Percentiles rank a stretch among this genome's conserved stretches.
phyloP scores from a whole-genome alignment of 805 yeast species.

The Grigorovia transvaalensis region DNA sequence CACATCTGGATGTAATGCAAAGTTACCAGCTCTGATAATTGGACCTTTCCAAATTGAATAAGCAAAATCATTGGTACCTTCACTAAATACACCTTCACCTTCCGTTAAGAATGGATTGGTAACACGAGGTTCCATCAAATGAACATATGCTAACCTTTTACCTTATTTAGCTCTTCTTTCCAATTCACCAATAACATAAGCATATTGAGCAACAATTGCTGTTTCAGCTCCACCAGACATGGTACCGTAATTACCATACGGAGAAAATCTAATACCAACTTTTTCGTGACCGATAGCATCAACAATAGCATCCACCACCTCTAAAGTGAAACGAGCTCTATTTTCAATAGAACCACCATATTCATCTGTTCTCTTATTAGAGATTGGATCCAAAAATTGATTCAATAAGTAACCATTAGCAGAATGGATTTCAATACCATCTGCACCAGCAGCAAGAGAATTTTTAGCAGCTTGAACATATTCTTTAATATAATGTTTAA shows the following conservation, averaged over 20 bases:
- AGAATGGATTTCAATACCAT: conserved; percentile 56
- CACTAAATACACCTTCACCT: conserved; percentile 22
- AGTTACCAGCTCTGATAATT: conserved; percentile 34
- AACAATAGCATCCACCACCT: conserved; percentile 41
- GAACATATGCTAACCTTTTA: conserved; percentile 33
- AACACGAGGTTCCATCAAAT: conserved; percentile 38
- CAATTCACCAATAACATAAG: conserved; percentile 34
- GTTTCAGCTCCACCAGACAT: conserved; percentile 30
- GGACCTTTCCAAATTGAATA: conserved; percentile 37
- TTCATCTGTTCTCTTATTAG: conserved; percentile 39
- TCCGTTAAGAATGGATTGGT: conserved; percentile 18
- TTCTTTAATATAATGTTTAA: conserved; percentile 33
- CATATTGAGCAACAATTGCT: conserved; percentile 30
- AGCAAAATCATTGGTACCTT: conserved; percentile 30
- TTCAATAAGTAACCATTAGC: conserved; percentile 57
- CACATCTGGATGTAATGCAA: conserved; percentile 20
- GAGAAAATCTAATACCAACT: conserved; percentile 40
- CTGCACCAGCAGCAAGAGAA: conserved; percentile 32
- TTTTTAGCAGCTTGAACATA: conserved; percentile 38
- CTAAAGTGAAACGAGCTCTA: conserved; percentile 36
- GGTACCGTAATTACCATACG: conserved; percentile 33
- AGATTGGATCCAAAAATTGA: conserved; percentile 42
- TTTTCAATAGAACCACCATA: conserved; percentile 47
- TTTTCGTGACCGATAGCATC: conserved; percentile 44
- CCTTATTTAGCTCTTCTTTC: conserved; percentile 32